Percentiles rank a stretch among this genome's conserved stretches.
These are phyloP conservation scores for Guadua angustifolia DNA, from an alignment of 176 grass and related monocot species.

Conservation along the genomic window DNA sequence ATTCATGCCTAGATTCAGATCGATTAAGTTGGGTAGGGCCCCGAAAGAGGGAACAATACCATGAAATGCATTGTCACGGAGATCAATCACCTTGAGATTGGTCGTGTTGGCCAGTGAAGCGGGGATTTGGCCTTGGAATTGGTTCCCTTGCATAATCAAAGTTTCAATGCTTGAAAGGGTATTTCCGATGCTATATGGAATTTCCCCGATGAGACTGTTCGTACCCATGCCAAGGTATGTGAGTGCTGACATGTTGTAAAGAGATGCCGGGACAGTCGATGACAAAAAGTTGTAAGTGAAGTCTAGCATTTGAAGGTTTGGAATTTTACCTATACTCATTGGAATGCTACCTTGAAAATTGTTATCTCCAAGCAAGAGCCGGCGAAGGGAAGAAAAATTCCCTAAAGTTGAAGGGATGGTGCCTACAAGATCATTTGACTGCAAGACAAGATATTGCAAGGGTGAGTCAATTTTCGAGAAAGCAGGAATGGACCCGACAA, in stretches of 20 bases:
- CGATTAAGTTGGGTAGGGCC: neutral
- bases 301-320: constrained; percentile 5
- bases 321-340: neutral
- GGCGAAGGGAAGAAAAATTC: constrained; percentile 33
- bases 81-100: neutral
- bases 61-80: constrained; percentile 36
- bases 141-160: constrained; percentile 19
- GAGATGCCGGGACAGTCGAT: too few relatives aligned
- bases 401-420: constrained; percentile 44
- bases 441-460: constrained; percentile 7
- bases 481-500: neutral
- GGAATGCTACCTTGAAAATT: constrained; percentile 7
- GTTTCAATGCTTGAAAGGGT: constrained; percentile 34
- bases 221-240: neutral
- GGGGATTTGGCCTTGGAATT: constrained; percentile 25
- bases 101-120: constrained; percentile 23
- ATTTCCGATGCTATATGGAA: constrained; percentile 19
- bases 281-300: neutral
- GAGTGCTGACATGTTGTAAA: too few relatives aligned
- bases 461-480: neutral
- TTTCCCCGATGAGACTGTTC: constrained; percentile 29
- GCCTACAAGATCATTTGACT: constrained; percentile 30
- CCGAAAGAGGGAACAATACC: constrained; percentile 38
- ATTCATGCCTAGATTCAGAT: constrained; percentile 25
- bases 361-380: constrained; percentile 34